phyloP scores from a whole-genome alignment of 2,329 filamentous ascomycete genomes.

The Tolypocladium endophyticum region DNA sequence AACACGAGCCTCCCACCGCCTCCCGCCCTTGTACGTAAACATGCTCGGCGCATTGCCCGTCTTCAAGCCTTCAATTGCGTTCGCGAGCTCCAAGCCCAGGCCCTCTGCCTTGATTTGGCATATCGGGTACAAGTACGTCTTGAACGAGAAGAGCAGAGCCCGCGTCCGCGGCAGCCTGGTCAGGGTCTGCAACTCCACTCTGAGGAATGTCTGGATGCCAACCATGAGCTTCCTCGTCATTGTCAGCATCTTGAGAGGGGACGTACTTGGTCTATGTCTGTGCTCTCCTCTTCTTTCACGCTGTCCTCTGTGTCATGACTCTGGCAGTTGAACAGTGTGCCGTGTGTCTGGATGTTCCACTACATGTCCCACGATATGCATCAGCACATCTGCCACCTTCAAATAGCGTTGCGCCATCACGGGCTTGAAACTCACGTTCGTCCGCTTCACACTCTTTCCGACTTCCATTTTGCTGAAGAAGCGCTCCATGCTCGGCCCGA shows the following conservation, averaged over 20 bases:
- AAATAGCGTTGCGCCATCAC: neutral
- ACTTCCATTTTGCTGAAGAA: slow-evolving; percentile 38
- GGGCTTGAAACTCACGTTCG: slow-evolving; percentile 27
- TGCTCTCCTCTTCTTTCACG: slow-evolving; percentile 20
- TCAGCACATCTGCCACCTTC: neutral
- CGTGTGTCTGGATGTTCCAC: slow-evolving; percentile 38
- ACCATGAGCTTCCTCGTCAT: neutral
- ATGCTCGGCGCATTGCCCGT: slow-evolving; percentile 41
- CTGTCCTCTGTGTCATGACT: slow-evolving; percentile 24
- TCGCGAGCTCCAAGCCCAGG: slow-evolving; percentile 32
- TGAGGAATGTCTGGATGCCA: slow-evolving; percentile 21
- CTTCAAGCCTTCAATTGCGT: slow-evolving; percentile 41
- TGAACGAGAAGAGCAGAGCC: slow-evolving; percentile 43
- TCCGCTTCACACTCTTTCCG: slow-evolving; percentile 37
- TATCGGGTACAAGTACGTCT: slow-evolving; percentile 42
- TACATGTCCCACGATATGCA: slow-evolving; percentile 11
- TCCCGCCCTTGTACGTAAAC: slow-evolving; percentile 40
- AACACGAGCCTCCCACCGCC: slow-evolving; percentile 35
- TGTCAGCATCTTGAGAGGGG: neutral
- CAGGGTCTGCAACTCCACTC: slow-evolving; percentile 42
- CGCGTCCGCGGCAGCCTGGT: slow-evolving; percentile 35
- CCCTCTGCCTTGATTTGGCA: slow-evolving; percentile 38
- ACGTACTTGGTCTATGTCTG: slow-evolving; percentile 27
- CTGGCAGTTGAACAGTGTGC: slow-evolving; percentile 26
- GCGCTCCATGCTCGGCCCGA: slow-evolving; percentile 43